These are phyloP conservation scores for Millerozyma miso DNA, from an alignment of 805 yeast genomes.

Conservation along the genomic window DNA sequence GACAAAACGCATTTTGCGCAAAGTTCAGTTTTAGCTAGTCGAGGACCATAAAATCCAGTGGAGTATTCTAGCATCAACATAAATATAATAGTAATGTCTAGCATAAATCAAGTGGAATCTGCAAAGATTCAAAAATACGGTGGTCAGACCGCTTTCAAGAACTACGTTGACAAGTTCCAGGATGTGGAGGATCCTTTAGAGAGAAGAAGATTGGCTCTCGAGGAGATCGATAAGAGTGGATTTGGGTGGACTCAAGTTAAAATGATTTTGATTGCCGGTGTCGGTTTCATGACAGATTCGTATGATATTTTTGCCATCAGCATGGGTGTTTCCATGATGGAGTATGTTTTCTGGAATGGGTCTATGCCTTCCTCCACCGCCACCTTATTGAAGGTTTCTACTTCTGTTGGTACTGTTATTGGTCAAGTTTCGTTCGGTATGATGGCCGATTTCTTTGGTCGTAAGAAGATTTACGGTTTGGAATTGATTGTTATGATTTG, in stretches of 20 bases:
- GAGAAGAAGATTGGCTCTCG: constrained; percentile 81
- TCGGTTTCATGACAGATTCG: constrained; percentile 90
- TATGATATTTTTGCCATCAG: constrained; percentile 91
- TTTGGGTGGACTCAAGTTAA: constrained; percentile 83
- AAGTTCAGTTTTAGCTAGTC: too few relatives aligned
- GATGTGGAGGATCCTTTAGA: constrained; percentile 81
- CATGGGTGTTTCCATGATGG: constrained; percentile 75
- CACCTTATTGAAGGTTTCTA: constrained; percentile 79
- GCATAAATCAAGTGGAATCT: background rate
- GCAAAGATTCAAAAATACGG: constrained; percentile 35
- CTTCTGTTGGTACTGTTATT: constrained; percentile 90
- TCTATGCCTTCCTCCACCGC: constrained; percentile 64
- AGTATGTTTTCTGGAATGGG: constrained; percentile 69
- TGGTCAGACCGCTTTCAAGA: constrained; percentile 86
- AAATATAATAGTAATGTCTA: background rate
- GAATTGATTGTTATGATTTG: constrained; percentile 81
- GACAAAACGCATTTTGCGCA: too few relatives aligned
- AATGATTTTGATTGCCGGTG: constrained; percentile 83
- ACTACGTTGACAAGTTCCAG: constrained; percentile 72
- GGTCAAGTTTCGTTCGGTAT: constrained; percentile 87
- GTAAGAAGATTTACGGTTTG: constrained; percentile 82
- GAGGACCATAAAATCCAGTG: too few relatives aligned
- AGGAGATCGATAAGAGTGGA: constrained; percentile 73
- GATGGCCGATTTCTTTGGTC: constrained; percentile 76
- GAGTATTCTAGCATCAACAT: too few relatives aligned